These are phyloP conservation scores for Niebla homalea DNA, from an alignment of 495 filamentous ascomycete species.

Conservation along the genomic window DNA sequence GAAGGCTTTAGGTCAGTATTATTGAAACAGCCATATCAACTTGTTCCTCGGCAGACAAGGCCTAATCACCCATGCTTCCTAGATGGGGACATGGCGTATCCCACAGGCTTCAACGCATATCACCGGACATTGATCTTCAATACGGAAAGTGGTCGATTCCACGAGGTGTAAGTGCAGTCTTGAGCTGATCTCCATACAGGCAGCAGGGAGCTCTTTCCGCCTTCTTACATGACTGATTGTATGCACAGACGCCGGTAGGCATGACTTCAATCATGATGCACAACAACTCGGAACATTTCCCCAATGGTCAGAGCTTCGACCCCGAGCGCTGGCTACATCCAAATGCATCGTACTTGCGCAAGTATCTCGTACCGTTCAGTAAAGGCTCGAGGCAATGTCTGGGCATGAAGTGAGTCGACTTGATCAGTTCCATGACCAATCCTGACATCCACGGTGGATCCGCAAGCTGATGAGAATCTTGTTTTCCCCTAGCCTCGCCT, in stretches of 20 bases:
- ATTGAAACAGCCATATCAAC: too few species aligned
- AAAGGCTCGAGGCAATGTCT: conserved; percentile 11
- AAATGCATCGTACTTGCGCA: not conserved
- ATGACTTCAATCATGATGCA: conserved; percentile 27
- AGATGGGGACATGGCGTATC: conserved; percentile 20
- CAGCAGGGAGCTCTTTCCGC: not conserved
- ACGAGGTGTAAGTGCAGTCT: conserved; percentile 1
- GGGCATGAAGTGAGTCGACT: conserved; percentile 11
- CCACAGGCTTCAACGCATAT: conserved; percentile 17
- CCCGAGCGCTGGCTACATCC: conserved; percentile 28
- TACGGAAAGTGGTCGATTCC: conserved; percentile 8
- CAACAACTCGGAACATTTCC: conserved; percentile 18
- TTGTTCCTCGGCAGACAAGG: too few species aligned
- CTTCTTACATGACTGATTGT: not conserved
- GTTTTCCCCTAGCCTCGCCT: conserved; percentile 1
- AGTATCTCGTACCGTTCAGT: conserved; percentile 13
- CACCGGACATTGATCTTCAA: conserved; percentile 14
- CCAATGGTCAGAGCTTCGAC: conserved; percentile 24
- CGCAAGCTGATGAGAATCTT: too few species aligned
- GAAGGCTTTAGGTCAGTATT: conserved; percentile 22
- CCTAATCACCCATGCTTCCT: too few species aligned
- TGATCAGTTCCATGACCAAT: not conserved
- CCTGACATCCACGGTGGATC: not conserved
- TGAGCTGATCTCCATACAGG: not conserved
- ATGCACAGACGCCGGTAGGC: conserved; percentile 24